Evolutionary conservation across 352 stramenopile species (phyloP).

Genomic region (Pythium aquatile): DNA sequence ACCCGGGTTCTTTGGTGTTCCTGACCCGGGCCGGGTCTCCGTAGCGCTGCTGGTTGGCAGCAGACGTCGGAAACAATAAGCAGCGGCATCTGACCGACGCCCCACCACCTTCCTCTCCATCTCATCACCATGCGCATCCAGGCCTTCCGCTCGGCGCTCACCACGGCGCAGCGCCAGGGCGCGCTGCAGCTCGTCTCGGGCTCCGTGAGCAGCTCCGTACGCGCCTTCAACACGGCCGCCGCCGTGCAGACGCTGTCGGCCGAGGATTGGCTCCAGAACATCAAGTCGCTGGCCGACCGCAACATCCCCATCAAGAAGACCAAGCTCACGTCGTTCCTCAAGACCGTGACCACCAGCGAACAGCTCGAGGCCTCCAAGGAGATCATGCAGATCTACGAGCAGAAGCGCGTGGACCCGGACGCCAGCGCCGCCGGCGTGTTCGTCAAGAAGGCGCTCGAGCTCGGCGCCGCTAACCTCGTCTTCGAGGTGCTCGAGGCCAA

Average conservation of each 20-base stretch:
- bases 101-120: neutral
- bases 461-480: conserved; percentile 63
- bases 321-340: conserved; percentile 82
- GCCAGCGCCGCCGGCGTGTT: conserved; percentile 72
- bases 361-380: conserved; percentile 77
- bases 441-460: conserved; percentile 82
- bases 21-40: neutral
- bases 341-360: conserved; percentile 78
- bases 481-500: conserved; percentile 81
- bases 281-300: conserved; percentile 64
- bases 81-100: neutral
- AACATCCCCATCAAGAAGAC: conserved; percentile 81
- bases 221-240: conserved; percentile 34
- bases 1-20: neutral
- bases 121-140: conserved; percentile 45
- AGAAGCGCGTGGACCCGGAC: conserved; percentile 81
- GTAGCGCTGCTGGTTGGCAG: neutral
- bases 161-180: conserved; percentile 47
- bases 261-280: conserved; percentile 83
- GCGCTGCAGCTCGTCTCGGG: conserved; percentile 29
- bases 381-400: conserved; percentile 88
- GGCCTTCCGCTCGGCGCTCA: conserved; percentile 67
- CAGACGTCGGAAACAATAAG: neutral
- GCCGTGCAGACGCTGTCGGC: conserved; percentile 45
- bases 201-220: conserved; percentile 3